A percentile compares a stretch with the other conserved stretches of the same genome.
Conservation (phyloP, 768 basidiomycete genomes). For the Trametes meyenii region DNA sequence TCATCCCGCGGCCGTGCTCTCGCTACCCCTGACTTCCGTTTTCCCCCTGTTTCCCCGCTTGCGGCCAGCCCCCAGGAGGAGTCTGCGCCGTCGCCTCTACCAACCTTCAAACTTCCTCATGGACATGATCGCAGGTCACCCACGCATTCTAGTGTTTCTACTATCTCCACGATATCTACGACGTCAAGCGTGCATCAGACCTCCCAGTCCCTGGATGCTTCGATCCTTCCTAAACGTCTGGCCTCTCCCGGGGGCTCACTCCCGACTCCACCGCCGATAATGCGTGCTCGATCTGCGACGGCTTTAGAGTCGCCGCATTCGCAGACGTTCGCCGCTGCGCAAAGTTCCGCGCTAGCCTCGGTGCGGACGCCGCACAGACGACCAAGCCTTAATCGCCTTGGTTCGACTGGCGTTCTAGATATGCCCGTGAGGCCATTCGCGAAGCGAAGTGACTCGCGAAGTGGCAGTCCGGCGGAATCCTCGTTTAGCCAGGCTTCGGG, state of each 20-base stretch:
- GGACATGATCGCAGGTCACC: slow-evolving; percentile 35
- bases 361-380: slow-evolving; percentile 17
- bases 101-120: slow-evolving; percentile 19
- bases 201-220: slow-evolving; percentile 57
- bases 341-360: slow-evolving; percentile 20
- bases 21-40: slow-evolving; percentile 40
- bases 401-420: slow-evolving; percentile 60
- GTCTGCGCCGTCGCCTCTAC: slow-evolving; percentile 16
- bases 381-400: slow-evolving; percentile 51
- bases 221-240: slow-evolving; percentile 31
- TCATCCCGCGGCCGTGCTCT: slow-evolving; percentile 23
- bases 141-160: slow-evolving; percentile 36
- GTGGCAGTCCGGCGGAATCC: slow-evolving; percentile 46
- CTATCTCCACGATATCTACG: slow-evolving; percentile 30
- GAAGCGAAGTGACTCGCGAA: slow-evolving; percentile 45
- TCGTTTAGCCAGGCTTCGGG: slow-evolving; percentile 17
- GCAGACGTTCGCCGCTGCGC: neutral
- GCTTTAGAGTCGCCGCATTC: slow-evolving; percentile 25
- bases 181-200: slow-evolving; percentile 50
- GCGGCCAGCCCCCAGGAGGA: neutral
- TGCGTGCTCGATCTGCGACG: slow-evolving; percentile 40
- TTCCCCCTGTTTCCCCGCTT: slow-evolving; percentile 34
- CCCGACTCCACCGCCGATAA: slow-evolving; percentile 33
- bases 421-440: slow-evolving; percentile 50
- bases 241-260: slow-evolving; percentile 35